Base-by-base conservation (phyloP, 495 filamentous ascomycete genomes). In the Cercophora sp. region DNA sequence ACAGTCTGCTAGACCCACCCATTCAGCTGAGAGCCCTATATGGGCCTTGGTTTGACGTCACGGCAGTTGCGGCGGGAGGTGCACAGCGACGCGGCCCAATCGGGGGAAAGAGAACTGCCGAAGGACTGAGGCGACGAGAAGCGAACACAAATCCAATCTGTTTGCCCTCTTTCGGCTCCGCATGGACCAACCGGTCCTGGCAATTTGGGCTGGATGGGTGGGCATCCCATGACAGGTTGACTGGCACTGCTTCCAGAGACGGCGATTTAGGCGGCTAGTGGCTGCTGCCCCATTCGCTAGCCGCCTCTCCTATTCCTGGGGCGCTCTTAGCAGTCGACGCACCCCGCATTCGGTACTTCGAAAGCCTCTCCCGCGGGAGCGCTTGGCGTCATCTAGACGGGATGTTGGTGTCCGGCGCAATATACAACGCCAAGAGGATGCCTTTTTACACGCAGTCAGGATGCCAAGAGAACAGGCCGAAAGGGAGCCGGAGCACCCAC, bases 281-380 rank as follows among this genome's bases (percentile, higher is more conserved):
- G 34, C 19, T 24, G 32, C 22, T 26, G 47, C 47, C n/a, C 20
- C 9, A 36, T 36, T 49, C 47, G 31, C 32, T 15, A 13, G 27
- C 22, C n/a, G 31, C 20, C n/a, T 22, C 46, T 22, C 34, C 13
- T 49, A 36, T 49, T 22, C 22, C 34, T 25, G 22, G 11, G 47
- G 20, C 22, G 26, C 16, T 24, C 41, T 24, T 24, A 19, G 11
- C 24, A 44, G 16, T 13, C 16, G 43, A 49, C 34, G 46, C 52
- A 55, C 52, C 52, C 52, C 52, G 52, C 52, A 45, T 44, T 49
- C 54, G 54, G 54, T 56, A 56, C 39, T 49, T 55, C n/a, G 37
- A 32, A 51, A 39, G 47, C 54, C 47, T 34, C 54, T 40, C 48
- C 53, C 53, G 53, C 34, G 19, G 26, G 15, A 10, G 40, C 24